Conservation (phyloP, 768 basidiomycete species). For the Filobasidium wieringae region DNA sequence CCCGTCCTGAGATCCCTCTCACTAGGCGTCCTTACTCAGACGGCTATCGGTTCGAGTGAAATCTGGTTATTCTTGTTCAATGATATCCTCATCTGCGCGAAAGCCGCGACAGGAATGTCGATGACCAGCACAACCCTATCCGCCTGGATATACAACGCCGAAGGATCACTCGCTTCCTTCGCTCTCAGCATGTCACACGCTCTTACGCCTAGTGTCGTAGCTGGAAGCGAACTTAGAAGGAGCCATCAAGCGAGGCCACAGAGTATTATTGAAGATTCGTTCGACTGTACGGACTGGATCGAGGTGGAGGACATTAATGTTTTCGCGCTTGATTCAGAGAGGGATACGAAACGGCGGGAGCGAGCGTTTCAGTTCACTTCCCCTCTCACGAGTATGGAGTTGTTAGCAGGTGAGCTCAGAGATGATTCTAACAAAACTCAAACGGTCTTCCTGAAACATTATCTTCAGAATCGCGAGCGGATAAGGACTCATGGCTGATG, state of each 20-base stretch:
- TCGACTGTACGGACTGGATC: background rate
- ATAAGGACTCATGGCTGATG: background rate
- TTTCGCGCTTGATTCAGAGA: background rate
- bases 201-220: no score
- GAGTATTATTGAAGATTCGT: background rate
- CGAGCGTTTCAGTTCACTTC: background rate
- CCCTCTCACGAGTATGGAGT: background rate
- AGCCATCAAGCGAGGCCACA: background rate
- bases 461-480: background rate
- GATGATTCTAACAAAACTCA: background rate
- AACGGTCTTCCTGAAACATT: background rate
- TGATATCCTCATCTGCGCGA: background rate
- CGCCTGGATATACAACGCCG: background rate
- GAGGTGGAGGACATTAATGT: conserved; percentile 3
- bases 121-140: background rate
- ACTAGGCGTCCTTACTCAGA: background rate
- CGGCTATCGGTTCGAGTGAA: no score
- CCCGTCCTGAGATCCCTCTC: background rate
- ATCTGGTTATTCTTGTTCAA: conserved; percentile 3
- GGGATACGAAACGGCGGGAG: background rate
- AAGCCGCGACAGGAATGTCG: background rate
- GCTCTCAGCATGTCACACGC: background rate
- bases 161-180: background rate
- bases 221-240: no score
- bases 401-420: background rate